Evolutionary conservation across 148 eudicot genomes (phyloP), one percentile per base, ranked within the genome.

Genomic region (Persicaria tinctoria): DNA sequence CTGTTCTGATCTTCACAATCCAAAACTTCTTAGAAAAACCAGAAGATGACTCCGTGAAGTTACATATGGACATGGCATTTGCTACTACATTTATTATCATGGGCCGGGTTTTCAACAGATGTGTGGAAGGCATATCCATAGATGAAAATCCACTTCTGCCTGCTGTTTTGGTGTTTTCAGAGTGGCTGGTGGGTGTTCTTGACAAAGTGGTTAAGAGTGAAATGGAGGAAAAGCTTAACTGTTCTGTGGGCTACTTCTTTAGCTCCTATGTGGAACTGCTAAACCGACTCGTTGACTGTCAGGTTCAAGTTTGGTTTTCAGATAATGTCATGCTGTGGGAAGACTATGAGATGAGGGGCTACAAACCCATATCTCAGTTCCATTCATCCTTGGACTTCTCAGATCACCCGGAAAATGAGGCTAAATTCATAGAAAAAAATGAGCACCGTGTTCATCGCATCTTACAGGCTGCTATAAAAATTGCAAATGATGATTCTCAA

Each of bases 341-440:
- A 87, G 97, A 95, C 83, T 82, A 83, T 73, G 99, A 95, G 73
- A 74, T 89, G 84, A 86, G 89, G 78, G 99, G 99, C 14, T 90
- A 86, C 75, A 60, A 80, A 59, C 92, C 93, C 46, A 17, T 92
- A 51, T 79, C 86, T 50, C 78, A 71, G 14, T 80, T 82, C 14
- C 92, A 85, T 17, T 70, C n/a, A 16, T 77, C 54, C 0, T 72
- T 95, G 51, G 85, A 86, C 82, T 90, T 90, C 76, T 76, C 79
- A 2, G 81, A 76, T 73, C 78, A 76, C 54, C 66, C 51, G 78
- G 92, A 86, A 62, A 64, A 78, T 57, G 74, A 80, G 68, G 77
- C 77, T 2, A 76, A 83, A 13, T 83, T 76, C 72, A 75, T 66
- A 12, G 59, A 72, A 80, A 77, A 76, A 68, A 87, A 84, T 57